Evolutionary conservation across 495 filamentous ascomycete species (phyloP).

Genomic region (Astrothelium macrocarpum): DNA sequence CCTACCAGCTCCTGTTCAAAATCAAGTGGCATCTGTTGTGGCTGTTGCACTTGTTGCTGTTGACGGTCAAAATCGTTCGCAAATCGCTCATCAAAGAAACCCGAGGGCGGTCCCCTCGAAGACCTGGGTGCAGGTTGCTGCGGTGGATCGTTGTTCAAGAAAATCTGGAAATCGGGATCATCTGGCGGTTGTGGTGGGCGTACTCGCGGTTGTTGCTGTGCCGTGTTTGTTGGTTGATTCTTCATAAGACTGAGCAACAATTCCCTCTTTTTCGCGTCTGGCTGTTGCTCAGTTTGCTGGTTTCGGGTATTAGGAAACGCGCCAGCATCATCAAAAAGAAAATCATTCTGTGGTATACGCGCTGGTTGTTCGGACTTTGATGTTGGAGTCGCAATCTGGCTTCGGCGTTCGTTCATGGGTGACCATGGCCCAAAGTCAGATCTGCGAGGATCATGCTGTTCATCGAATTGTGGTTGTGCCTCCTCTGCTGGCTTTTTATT

Average conservation of each 20-base stretch:
- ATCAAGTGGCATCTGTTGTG: background rate
- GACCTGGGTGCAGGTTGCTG: constrained; percentile 1
- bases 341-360: background rate
- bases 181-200: background rate
- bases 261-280: background rate
- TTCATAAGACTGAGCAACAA: constrained; percentile 1
- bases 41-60: constrained; percentile 2
- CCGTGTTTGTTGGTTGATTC: background rate
- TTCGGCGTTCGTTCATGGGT: background rate
- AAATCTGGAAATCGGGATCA: constrained; percentile 4
- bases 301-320: background rate
- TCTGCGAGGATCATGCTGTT: background rate
- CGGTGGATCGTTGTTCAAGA: background rate
- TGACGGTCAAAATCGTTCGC: constrained; percentile 1
- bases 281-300: background rate
- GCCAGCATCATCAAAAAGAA: background rate
- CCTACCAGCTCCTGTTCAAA: background rate
- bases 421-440: background rate
- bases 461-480: background rate
- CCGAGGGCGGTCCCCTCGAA: background rate
- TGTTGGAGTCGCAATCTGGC: background rate
- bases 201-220: background rate
- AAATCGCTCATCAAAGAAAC: constrained; percentile 1
- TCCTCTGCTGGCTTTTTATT: background rate
- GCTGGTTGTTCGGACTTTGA: background rate